Evolutionary conservation across 2,329 filamentous ascomycete species (phyloP), one percentile per base, ranked within the genome.

Genomic region (Trichophyton simii): DNA sequence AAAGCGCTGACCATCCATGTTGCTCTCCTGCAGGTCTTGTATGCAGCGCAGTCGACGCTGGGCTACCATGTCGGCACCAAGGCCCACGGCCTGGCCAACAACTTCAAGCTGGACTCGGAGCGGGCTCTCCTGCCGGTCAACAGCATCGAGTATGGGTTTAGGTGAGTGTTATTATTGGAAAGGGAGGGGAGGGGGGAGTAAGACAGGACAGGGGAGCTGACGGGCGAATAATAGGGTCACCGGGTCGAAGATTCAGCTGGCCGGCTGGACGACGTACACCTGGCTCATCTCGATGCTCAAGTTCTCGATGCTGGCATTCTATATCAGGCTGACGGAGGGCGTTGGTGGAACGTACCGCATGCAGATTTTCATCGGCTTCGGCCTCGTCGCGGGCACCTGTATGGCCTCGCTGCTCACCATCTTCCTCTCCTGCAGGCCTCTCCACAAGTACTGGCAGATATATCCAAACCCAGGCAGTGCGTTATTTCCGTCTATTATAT

Each of bases 361-460:
- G 1, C 73, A 79, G 13, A 75, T 82, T 38, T 75, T 75, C 54
- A 66, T 81, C 44, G 80, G 80, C 3, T 82, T 81, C 57, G 72
- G 61, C 1, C 66, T 83, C 7, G 73, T 83, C 15, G 41, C 9
- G 6, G 55, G 55, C 3, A 83, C 79, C 3, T 85, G 79, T 64
- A 60, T 83, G 31, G 74, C 74, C 0, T 77, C 78, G 3, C 70
- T 79, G 9, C 68, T 82, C 34, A 76, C 77, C 1, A 72, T 83
- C 13, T 71, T 82, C 4, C 68, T 80, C 0, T 75, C 76, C n/a
- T 85, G 83, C 65, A 75, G 75, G 8, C 81, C 81, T 0, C 77
- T 84, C 58, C 66, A 72, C 41, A 74, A 73, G n/a, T 79, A 80
- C 66, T 85, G 82, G 81, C 81, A 84, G 67, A 82, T 85, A 50